Evolutionary conservation across 2,329 filamentous ascomycete genomes (phyloP).

Genomic region (Xylaria sp.): DNA sequence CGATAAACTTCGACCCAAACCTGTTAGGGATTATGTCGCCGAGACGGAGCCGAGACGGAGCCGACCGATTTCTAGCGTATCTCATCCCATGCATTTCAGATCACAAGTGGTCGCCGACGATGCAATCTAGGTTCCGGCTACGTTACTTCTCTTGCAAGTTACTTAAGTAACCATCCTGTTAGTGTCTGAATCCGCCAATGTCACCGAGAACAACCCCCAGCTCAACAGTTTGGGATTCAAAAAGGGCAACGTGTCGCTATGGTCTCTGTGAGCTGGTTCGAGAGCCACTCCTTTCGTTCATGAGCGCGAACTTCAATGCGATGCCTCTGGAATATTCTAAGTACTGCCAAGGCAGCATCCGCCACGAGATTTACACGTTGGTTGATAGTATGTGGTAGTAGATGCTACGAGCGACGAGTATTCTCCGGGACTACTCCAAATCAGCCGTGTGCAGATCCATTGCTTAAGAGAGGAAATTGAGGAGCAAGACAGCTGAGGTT

Average conservation of each 20-base stretch:
- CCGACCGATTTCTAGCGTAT: slow-evolving; percentile 10
- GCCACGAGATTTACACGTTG: not conserved
- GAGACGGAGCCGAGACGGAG: slow-evolving; percentile 14
- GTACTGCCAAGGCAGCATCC: not conserved
- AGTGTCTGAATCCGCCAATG: slow-evolving; percentile 3
- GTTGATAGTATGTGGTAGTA: slow-evolving; percentile 8
- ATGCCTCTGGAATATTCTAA: slow-evolving; percentile 3
- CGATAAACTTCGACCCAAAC: not conserved
- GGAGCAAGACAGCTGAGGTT: not conserved
- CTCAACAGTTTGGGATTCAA: not conserved
- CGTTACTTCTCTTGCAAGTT: slow-evolving; percentile 27
- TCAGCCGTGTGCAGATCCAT: not conserved
- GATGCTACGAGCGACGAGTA: slow-evolving; percentile 29
- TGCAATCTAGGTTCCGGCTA: slow-evolving; percentile 16
- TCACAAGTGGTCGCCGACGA: slow-evolving; percentile 1
- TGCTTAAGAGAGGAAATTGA: slow-evolving; percentile 10
- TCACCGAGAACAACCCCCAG: slow-evolving; percentile 7
- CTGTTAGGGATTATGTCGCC: slow-evolving; percentile 15
- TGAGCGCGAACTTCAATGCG: not conserved
- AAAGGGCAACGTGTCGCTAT: slow-evolving; percentile 12
- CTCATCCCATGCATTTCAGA: not conserved
- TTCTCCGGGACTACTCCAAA: slow-evolving; percentile 12
- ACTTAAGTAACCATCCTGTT: slow-evolving; percentile 13
- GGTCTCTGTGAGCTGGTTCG: slow-evolving; percentile 1
- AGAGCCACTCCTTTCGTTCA: not conserved